Evolutionary conservation across 768 basidiomycete species (phyloP).

Genomic region (Mycena pura): DNA sequence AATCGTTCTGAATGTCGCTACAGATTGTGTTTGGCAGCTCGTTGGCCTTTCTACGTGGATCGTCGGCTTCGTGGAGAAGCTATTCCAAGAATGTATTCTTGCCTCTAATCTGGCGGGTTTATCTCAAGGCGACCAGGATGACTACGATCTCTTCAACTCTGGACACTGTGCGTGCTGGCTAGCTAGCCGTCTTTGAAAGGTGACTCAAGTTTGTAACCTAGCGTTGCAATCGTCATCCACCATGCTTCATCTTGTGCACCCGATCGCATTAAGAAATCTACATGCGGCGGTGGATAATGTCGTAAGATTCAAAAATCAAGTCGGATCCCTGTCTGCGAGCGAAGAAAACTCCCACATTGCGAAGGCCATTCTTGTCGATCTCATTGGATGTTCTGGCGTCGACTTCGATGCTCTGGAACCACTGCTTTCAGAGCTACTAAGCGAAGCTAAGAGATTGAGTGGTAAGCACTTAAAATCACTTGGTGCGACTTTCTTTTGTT

Average conservation of each 20-base stretch:
- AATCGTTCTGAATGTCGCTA: conserved; percentile 1
- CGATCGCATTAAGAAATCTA: conserved; percentile 61
- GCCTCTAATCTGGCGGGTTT: conserved; percentile 18
- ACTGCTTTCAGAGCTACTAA: conserved; percentile 48
- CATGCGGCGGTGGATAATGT: conserved; percentile 59
- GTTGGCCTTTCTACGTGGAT: conserved; percentile 68
- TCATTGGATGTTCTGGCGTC: conserved; percentile 69
- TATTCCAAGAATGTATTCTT: conserved; percentile 63
- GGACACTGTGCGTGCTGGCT: conserved; percentile 29
- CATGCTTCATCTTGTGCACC: conserved; percentile 69
- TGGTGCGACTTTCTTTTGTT: conserved; percentile 13
- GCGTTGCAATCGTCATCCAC: conserved; percentile 39
- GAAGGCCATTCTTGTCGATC: conserved; percentile 65
- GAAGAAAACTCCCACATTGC: conserved; percentile 71
- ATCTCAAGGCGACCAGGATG: conserved; percentile 32
- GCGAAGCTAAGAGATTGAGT: conserved; percentile 41
- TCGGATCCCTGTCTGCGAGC: conserved; percentile 60
- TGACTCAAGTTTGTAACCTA: background rate
- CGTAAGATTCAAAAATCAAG: conserved; percentile 59
- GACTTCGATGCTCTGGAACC: conserved; percentile 59
- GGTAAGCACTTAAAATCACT: conserved; percentile 32
- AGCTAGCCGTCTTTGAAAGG: background rate
- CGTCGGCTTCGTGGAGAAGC: conserved; percentile 62
- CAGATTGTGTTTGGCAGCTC: conserved; percentile 79
- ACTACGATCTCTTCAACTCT: conserved; percentile 30